A percentile compares a stretch with the other conserved stretches of the same genome.
Evolutionary conservation across 2,329 filamentous ascomycete genomes (phyloP).

Genomic region (Pyrenophora graminea): DNA sequence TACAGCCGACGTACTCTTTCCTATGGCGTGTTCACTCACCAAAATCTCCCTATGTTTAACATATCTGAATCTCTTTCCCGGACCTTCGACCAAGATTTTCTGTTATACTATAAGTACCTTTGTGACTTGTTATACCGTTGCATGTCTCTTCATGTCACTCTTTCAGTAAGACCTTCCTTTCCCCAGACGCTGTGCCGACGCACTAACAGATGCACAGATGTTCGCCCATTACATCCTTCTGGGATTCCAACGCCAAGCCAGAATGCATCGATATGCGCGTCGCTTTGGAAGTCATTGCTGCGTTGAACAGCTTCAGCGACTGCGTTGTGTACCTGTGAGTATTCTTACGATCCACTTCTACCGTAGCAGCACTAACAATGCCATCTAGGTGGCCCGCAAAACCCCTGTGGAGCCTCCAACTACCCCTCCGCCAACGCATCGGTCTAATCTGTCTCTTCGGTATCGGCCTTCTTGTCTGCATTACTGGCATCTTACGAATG

Average conservation of each 20-base stretch:
- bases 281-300: constrained; percentile 32
- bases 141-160: constrained; percentile 27
- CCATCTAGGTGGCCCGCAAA: constrained; percentile 29
- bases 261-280: constrained; percentile 35
- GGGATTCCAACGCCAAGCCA: constrained; percentile 20
- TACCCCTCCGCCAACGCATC: constrained; percentile 35
- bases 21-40: constrained; percentile 27
- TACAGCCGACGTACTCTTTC: constrained; percentile 30
- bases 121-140: constrained; percentile 24
- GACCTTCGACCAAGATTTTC: constrained; percentile 26
- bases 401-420: constrained; percentile 31
- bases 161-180: constrained; percentile 22
- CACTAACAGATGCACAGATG: constrained; percentile 10
- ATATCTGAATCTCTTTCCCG: constrained; percentile 36
- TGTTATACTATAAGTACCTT: constrained; percentile 24
- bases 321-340: constrained; percentile 35
- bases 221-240: constrained; percentile 27
- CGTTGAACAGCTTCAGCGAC: constrained; percentile 38
- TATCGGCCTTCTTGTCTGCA: constrained; percentile 33
- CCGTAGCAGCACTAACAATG: background rate
- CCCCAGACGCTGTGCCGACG: background rate
- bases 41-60: constrained; percentile 38
- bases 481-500: constrained; percentile 33
- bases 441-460: constrained; percentile 35
- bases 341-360: background rate